Percentiles rank a stretch among this genome's conserved stretches.
Evolutionary conservation across 192 early-diverging fungal genomes (phyloP).

Genomic region (Backusella parvicylindrica): DNA sequence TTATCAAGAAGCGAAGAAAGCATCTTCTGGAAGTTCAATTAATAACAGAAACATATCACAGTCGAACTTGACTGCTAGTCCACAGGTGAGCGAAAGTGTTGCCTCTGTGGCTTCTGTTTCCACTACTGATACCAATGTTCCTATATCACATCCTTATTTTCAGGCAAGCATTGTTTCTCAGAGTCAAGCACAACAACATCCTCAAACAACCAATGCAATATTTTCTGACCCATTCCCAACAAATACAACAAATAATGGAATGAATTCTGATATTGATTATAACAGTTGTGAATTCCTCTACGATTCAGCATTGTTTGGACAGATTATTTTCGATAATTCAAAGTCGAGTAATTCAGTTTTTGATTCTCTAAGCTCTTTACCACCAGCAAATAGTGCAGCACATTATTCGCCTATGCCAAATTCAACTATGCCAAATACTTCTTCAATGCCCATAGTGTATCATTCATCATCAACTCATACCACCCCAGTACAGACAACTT

Average conservation of each 20-base stretch:
- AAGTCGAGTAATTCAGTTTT: not conserved
- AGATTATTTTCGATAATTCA: conserved; percentile 29
- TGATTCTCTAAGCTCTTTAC: not conserved
- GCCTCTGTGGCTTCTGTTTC: conserved; percentile 1
- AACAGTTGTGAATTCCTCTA: conserved; percentile 28
- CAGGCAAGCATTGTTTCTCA: not conserved
- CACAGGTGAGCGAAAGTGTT: conserved; percentile 4
- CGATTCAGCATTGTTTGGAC: conserved; percentile 27
- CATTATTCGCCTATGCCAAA: conserved; percentile 2
- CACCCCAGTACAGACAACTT: not conserved
- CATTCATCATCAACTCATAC: not conserved
- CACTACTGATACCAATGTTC: not conserved
- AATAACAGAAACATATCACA: not conserved
- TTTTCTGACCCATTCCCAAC: not conserved
- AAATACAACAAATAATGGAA: not conserved
- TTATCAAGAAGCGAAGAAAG: not conserved
- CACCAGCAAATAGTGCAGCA: not conserved
- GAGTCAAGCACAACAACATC: not conserved
- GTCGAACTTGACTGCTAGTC: not conserved
- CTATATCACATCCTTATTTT: not conserved
- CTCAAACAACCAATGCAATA: not conserved
- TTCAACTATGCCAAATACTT: not conserved
- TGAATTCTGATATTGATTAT: conserved; percentile 15
- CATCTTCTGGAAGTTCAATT: not conserved
- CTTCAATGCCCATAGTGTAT: not conserved